Evolutionary conservation across 2,329 filamentous ascomycete genomes (phyloP), one percentile per base, ranked within the genome.

Genomic region (Myriangium duriaei): DNA sequence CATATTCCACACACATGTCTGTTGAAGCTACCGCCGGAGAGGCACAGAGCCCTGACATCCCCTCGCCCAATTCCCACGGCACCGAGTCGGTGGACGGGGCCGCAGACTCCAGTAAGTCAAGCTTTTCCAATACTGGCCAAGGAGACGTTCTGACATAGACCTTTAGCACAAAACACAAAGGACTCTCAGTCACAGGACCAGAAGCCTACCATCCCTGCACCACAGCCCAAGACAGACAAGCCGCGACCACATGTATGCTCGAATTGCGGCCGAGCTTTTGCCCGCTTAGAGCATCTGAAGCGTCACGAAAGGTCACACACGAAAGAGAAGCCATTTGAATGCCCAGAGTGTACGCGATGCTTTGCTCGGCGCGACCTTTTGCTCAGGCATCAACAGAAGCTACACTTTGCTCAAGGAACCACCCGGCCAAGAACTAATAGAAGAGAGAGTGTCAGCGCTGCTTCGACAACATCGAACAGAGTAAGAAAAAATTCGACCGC

Each of bases 261-360:
- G 29, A 96, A 87, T 33, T 98, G 91, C 60, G 75, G 79, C 52
- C 79, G 91, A 47, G 93, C 84, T 19, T 98, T 98, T 59, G 91
- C 91, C 42, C 79, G 91, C 44, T 67, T 98, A 51, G 91, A 98
- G 64, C 91, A 98, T 59, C 67, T 98, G 49, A 98, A 98, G 66
- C 81, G 91, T 44, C 91, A 98, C 61, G 91, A 96, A 64, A 76
- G 91, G 45, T 94, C 86, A n/a, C 87, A 95, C 58, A 95, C 87
- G 31, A 95, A 98, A 60, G 87, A 98, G 64, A 98, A 98, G 68
- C 91, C 91, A 1, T 98, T 98, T 52, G 86, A 95, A 61, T 98
- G 91, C 53, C 84, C 85, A 17, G 85, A 96, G 59, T 98, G 91
- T 61, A 74, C 84, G 26, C 69, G 91, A 62, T 96, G 91, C 64